Base-by-base conservation (phyloP, 2,329 filamentous ascomycete species). In the Colletotrichum spaethianum region DNA sequence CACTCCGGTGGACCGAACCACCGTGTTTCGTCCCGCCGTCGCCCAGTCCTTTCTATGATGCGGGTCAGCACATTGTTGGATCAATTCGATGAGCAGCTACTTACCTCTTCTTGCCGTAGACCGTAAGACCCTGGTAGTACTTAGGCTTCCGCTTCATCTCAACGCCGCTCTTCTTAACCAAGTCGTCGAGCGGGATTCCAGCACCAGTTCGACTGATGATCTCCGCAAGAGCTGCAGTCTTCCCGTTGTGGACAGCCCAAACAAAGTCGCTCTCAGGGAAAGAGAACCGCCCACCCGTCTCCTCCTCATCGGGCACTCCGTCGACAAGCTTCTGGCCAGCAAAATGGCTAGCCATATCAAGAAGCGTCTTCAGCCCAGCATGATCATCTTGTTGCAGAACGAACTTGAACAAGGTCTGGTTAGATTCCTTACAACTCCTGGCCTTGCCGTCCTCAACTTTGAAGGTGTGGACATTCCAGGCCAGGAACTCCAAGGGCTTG, bases 41-140 rank as follows among this genome's bases (percentile, higher is more conserved):
- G 93, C 93, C 94, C 94, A 97, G 75, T 95, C 93, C 70, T 83
- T 84, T 71, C 85, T 85, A 53, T 44, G 74, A 23, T 18, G 14
- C 18, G 20, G 4, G 72, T 78, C 28, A 80, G 74, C 20, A 63
- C 23, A 38, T 1, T 62, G 28, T 50, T 38, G 63, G 11, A 20
- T 28, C 44, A 9, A 16, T 55, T 14, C 14, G 8, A 26, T 16
- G 12, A 2, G 18, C 9, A 2, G 42, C 68, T 31, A 70, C 77
- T 38, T 79, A 85, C 84, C 84, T 83, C 78, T 95, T 95, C 80
- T 90, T 91, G 2, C 94, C 93, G 74, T 93, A 91, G 1, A 97
- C 92, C 1, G 90, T 92, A 38, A 96, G 81, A 0, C 94, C 94
- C 80, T 93, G 92, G 78, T 97, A 97, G 79, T 90, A 93, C 23